Conservation (phyloP, 768 basidiomycete species). For the Suillus spraguei region DNA sequence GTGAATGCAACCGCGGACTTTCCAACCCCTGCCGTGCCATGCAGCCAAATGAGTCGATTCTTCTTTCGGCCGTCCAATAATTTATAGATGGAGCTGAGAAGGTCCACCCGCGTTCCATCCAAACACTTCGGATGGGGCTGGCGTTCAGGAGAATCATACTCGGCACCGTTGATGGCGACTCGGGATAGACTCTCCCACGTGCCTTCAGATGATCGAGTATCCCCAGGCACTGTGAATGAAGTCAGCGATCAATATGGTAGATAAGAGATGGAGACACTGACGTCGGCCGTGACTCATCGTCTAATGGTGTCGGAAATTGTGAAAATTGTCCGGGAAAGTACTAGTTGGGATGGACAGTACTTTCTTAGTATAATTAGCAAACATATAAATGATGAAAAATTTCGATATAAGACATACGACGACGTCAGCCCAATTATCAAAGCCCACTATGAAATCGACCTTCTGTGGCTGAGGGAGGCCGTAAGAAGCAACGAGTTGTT, state of each 20-base stretch:
- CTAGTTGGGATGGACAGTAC: background rate
- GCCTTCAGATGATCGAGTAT: background rate
- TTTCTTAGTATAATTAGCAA: background rate
- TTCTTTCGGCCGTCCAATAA: background rate
- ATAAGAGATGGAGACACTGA: background rate
- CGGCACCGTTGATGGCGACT: background rate
- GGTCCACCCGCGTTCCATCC: background rate
- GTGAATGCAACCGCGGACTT: slow-evolving; percentile 1
- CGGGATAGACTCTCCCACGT: background rate
- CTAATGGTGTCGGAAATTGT: background rate
- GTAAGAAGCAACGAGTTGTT: background rate
- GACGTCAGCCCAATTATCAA: background rate
- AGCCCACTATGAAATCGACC: background rate
- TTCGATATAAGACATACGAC: background rate
- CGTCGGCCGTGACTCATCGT: background rate
- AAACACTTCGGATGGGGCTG: background rate
- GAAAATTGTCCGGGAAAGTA: too few relatives aligned
- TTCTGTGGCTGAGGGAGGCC: background rate
- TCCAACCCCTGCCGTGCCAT: background rate
- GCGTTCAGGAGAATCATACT: background rate
- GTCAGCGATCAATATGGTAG: background rate
- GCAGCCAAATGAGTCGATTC: background rate
- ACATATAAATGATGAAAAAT: background rate
- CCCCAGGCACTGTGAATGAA: background rate
- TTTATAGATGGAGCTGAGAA: background rate